phyloP scores from a whole-genome alignment of 768 basidiomycete genomes.

The Artomyces pyxidatus region DNA sequence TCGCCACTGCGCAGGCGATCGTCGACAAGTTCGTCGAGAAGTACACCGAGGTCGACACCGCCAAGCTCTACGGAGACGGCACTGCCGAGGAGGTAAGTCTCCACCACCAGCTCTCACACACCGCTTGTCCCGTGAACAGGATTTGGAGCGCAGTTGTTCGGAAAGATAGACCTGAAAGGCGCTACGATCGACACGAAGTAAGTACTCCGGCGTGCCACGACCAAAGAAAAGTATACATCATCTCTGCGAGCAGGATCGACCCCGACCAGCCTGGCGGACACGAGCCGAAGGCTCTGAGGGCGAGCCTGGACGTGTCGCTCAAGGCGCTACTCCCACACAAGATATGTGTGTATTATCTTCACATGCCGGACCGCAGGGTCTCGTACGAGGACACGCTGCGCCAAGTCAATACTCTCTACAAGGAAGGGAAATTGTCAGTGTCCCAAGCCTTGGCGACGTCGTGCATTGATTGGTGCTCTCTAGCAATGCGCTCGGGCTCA shows the following conservation, averaged over 20 bases:
- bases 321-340: slow-evolving; percentile 37
- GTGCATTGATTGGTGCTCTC: neutral
- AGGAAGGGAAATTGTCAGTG: slow-evolving; percentile 48
- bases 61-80: slow-evolving; percentile 41
- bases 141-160: slow-evolving; percentile 30
- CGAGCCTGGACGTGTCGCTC: slow-evolving; percentile 39
- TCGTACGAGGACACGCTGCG: slow-evolving; percentile 49
- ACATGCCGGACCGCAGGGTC: slow-evolving; percentile 50
- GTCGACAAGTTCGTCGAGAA: slow-evolving; percentile 34
- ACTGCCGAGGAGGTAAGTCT: slow-evolving; percentile 43
- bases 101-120: neutral
- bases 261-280: slow-evolving; percentile 36
- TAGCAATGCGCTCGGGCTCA: slow-evolving; percentile 54
- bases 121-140: too few relatives aligned
- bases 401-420: slow-evolving; percentile 45
- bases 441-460: neutral
- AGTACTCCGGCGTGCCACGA: slow-evolving; percentile 6
- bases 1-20: slow-evolving; percentile 34
- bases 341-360: slow-evolving; percentile 46
- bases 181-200: slow-evolving; percentile 44
- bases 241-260: slow-evolving; percentile 30
- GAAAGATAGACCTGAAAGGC: slow-evolving; percentile 31
- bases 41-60: slow-evolving; percentile 42
- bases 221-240: neutral
- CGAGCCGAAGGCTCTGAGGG: slow-evolving; percentile 31